phyloP scores from a whole-genome alignment of 805 yeast species.

The Cyberlindnera meyerae region DNA sequence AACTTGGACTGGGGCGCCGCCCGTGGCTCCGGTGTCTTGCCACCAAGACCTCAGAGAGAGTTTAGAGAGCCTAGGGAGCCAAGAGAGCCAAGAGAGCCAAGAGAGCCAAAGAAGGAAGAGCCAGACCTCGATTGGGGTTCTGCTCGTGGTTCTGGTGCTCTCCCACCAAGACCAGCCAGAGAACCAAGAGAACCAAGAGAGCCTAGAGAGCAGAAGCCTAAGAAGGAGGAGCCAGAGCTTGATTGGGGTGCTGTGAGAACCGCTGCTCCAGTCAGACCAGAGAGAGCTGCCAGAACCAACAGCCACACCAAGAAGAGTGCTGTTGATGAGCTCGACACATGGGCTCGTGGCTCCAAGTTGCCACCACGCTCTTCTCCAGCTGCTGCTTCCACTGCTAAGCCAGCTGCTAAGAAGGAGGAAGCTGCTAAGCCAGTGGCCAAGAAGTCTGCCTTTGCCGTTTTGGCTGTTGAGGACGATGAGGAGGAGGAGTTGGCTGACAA shows the following conservation, averaged over 20 bases:
- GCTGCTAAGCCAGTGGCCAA: slow-evolving; percentile 29
- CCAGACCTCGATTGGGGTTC: slow-evolving; percentile 59
- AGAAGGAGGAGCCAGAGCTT: slow-evolving; percentile 35
- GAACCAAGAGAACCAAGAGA: slow-evolving; percentile 32
- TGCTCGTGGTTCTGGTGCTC: slow-evolving; percentile 29
- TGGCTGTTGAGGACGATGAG: slow-evolving; percentile 48
- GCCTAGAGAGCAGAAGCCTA: slow-evolving; percentile 35
- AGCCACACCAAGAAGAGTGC: slow-evolving; percentile 18
- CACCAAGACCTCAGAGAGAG: slow-evolving; percentile 30
- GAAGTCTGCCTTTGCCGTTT: slow-evolving; percentile 46
- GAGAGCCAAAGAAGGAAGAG: slow-evolving; percentile 43
- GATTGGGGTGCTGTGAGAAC: slow-evolving; percentile 42
- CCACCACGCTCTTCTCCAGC: slow-evolving; percentile 13
- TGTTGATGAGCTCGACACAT: slow-evolving; percentile 21
- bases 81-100: slow-evolving; percentile 25
- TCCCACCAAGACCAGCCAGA: slow-evolving; percentile 26
- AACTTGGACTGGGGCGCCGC: slow-evolving; percentile 45
- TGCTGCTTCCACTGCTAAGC: slow-evolving; percentile 6
- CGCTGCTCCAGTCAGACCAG: slow-evolving; percentile 30
- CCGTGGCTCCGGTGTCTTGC: slow-evolving; percentile 29
- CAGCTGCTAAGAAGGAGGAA: slow-evolving; percentile 10
- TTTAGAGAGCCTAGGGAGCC: slow-evolving; percentile 24
- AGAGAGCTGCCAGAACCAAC: slow-evolving; percentile 35
- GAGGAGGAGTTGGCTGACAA: slow-evolving; percentile 34
- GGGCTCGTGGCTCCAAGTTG: slow-evolving; percentile 26